Evolutionary conservation across 1,139 yeast species (phyloP), one percentile per base, ranked within the genome.

Genomic region (Protomyces inouyei): DNA sequence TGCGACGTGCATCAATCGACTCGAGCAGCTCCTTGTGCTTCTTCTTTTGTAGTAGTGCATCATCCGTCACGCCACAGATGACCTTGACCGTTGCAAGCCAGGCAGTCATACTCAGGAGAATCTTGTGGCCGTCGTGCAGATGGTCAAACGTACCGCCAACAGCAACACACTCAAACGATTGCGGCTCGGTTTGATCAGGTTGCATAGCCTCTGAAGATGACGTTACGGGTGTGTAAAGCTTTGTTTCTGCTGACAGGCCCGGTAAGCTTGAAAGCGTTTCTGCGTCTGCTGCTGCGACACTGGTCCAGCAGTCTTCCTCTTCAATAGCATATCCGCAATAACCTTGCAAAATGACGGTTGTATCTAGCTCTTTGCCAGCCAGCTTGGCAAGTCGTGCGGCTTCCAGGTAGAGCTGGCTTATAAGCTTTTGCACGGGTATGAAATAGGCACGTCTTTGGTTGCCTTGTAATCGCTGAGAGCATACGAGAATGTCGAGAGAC

Each of bases 101-200:
- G 0, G 85, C 83, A 0, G 95, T 81, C 69, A 89, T 78, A 0
- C 96, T 86, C 8, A 95, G 78, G 23, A 95, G 77, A 37, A 93
- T 85, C 74, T 88, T 90, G 75, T 95, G 99, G 0, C 98, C 99
- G 72, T 88, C 96, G 71, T 95, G 99, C 46, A 95, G 73, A 75
- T 95, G 98, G 73, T 95, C 99, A 77, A 95, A 95, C 0, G 98
- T 95, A 0, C 99, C 99, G 0, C 98, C 98, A 0, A 92, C 85
- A 0, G 95, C 95, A 14, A 55, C 56, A 52, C 48, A 43, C 23
- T 6, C 25, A 18, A 16, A 43, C 5, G 23, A 16, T 18, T 43
- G 48, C 23, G 48, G 48, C 12, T 16, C 23, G 10, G 23, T 3
- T 2, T 43, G 23, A 21, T 43, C 48, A 18, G 48, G 5, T 21